Evolutionary conservation across 1,284 basidiomycete species (phyloP).

Genomic region (Kalmanozyma brasiliensis): DNA sequence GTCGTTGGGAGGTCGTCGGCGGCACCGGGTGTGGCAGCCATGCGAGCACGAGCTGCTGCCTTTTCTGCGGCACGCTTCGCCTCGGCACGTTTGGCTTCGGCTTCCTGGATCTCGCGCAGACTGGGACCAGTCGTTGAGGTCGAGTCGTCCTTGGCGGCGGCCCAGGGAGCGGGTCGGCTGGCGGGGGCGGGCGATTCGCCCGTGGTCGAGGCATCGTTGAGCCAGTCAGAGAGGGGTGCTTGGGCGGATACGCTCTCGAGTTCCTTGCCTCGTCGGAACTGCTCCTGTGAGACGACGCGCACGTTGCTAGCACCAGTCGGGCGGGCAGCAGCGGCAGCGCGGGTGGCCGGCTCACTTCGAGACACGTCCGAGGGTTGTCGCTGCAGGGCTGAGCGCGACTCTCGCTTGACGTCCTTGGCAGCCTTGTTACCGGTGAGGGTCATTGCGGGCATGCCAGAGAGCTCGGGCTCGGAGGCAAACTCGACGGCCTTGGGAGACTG

Average conservation of each 20-base stretch:
- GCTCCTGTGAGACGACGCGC: constrained; percentile 54
- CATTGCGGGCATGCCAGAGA: constrained; percentile 37
- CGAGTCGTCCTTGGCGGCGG: constrained; percentile 53
- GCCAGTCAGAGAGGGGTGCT: constrained; percentile 47
- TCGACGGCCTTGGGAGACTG: constrained; percentile 60
- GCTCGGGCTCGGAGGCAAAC: constrained; percentile 55
- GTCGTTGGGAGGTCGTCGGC: constrained; percentile 56
- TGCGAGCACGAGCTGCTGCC: constrained; percentile 63
- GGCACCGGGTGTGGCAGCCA: constrained; percentile 56
- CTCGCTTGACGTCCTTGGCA: constrained; percentile 34
- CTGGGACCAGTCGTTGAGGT: constrained; percentile 69
- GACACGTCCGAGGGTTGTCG: constrained; percentile 21
- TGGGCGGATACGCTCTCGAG: constrained; percentile 14
- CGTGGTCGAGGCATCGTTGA: constrained; percentile 30
- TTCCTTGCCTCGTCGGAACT: constrained; percentile 44
- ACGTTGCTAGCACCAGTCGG: constrained; percentile 50
- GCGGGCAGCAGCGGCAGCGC: constrained; percentile 25
- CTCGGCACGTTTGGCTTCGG: constrained; percentile 84
- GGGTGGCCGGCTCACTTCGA: constrained; percentile 23
- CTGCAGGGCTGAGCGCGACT: constrained; percentile 30
- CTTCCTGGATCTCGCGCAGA: constrained; percentile 93
- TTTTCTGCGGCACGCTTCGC: constrained; percentile 71
- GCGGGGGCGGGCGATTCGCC: constrained; percentile 30
- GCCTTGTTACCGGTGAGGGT: constrained; percentile 21
- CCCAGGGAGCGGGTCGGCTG: constrained; percentile 63